Conservation (phyloP, 169 alveolate species). For the Amoebophrya sp. region DNA sequence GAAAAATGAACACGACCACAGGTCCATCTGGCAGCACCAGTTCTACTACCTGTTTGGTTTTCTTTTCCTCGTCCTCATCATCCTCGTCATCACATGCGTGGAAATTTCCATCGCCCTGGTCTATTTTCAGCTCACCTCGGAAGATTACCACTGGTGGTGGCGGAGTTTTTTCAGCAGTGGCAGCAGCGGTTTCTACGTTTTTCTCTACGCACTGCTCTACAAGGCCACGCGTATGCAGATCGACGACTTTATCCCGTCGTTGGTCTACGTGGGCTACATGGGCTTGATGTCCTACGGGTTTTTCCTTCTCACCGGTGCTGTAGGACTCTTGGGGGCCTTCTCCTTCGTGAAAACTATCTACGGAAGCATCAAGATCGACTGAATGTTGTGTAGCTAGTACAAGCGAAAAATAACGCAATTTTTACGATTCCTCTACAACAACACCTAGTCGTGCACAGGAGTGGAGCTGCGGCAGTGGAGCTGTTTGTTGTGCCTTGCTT, state of each 20-base stretch:
- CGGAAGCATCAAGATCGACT: slow-evolving; percentile 55
- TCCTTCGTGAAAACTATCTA: slow-evolving; percentile 53
- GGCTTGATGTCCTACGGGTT: slow-evolving; percentile 52
- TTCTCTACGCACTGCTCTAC: slow-evolving; percentile 33
- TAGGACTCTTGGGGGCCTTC: slow-evolving; percentile 57
- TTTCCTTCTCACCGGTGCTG: slow-evolving; percentile 59
- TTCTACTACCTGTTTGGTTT: slow-evolving; percentile 15
- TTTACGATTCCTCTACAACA: too few species aligned
- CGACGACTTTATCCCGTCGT: slow-evolving; percentile 48
- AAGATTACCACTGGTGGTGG: slow-evolving; percentile 69
- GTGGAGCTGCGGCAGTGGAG: too few species aligned
- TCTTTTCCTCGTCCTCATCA: slow-evolving; percentile 45
- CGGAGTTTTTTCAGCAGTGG: slow-evolving; percentile 57
- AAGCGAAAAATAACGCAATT: too few species aligned
- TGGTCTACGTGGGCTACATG: slow-evolving; percentile 59
- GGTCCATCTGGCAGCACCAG: slow-evolving; percentile 27
- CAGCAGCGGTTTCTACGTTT: slow-evolving; percentile 55
- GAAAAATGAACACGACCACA: too few species aligned
- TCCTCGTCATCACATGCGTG: slow-evolving; percentile 43
- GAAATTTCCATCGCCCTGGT: slow-evolving; percentile 47
- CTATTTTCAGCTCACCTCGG: slow-evolving; percentile 43
- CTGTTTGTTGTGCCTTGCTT: too few species aligned
- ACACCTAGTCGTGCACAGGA: too few species aligned
- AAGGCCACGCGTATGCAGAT: slow-evolving; percentile 43
- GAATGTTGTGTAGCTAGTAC: not conserved